Evolutionary conservation across 1,284 basidiomycete genomes (phyloP).

Genomic region (Ustilago curta): DNA sequence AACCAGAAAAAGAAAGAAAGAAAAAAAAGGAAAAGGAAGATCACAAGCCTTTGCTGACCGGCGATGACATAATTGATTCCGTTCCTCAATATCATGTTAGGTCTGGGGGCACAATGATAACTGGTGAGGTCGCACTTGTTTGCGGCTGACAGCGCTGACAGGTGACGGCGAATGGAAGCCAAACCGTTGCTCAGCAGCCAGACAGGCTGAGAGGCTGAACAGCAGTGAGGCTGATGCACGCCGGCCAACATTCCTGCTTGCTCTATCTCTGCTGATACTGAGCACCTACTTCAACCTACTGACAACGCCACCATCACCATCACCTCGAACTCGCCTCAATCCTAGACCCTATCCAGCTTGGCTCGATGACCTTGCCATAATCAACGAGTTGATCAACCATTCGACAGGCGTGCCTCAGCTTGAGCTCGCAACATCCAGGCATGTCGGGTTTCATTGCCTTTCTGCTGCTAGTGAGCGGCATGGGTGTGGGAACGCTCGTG

Average conservation of each 20-base stretch:
- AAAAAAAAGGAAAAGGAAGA: background rate
- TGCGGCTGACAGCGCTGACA: conserved; percentile 4
- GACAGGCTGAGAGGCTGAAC: too few relatives aligned
- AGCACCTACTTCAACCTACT: background rate
- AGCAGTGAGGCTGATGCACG: background rate
- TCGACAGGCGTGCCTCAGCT: conserved; percentile 5
- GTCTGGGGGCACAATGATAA: conserved; percentile 18
- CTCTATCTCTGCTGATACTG: too few relatives aligned
- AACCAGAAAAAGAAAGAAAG: conserved; percentile 1
- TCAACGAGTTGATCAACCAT: background rate
- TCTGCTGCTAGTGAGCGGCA: conserved; percentile 37
- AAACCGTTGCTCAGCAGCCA: too few relatives aligned
- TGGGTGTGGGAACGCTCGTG: conserved; percentile 62
- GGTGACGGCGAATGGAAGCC: too few relatives aligned
- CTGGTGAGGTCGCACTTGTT: conserved; percentile 26
- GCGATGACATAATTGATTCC: background rate
- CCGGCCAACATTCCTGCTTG: conserved; percentile 3
- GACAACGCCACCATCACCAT: background rate
- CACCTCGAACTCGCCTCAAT: too few relatives aligned
- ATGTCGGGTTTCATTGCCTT: conserved; percentile 45
- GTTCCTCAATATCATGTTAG: background rate
- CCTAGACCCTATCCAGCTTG: too few relatives aligned
- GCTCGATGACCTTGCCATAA: conserved; percentile 19
- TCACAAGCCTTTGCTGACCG: background rate
- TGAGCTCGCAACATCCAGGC: background rate